Evolutionary conservation across 2,329 filamentous ascomycete species (phyloP).

Genomic region (Penicillium nordicum): DNA sequence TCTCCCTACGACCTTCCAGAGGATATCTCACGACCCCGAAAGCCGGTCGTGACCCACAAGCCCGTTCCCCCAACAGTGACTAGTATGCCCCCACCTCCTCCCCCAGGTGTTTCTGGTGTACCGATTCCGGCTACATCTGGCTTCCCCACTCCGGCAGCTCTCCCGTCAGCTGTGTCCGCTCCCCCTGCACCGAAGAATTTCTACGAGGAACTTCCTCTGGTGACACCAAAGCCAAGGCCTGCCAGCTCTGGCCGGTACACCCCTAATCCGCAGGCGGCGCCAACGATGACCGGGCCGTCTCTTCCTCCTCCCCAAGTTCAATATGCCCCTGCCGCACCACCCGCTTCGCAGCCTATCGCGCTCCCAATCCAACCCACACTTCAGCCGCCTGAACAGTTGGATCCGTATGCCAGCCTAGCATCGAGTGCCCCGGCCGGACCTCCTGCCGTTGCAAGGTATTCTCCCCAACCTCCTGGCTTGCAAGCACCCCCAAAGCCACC

Average conservation of each 20-base stretch:
- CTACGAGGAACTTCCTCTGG: slow-evolving; percentile 70
- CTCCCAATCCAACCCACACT: slow-evolving; percentile 22
- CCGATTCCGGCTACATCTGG: slow-evolving; percentile 19
- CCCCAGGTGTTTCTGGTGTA: slow-evolving; percentile 62
- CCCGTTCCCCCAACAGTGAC: slow-evolving; percentile 47
- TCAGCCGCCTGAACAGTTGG: slow-evolving; percentile 32
- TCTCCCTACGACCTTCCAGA: slow-evolving; percentile 95
- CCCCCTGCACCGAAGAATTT: slow-evolving; percentile 52
- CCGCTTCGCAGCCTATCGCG: slow-evolving; percentile 19
- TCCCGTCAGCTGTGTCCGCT: slow-evolving; percentile 13
- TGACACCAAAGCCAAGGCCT: slow-evolving; percentile 60
- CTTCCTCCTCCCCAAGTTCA: background rate
- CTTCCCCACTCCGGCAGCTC: slow-evolving; percentile 16
- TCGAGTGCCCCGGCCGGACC: slow-evolving; percentile 29
- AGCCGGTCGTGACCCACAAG: slow-evolving; percentile 60
- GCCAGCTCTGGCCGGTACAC: slow-evolving; percentile 45
- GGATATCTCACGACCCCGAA: slow-evolving; percentile 66
- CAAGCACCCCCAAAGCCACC: slow-evolving; percentile 35
- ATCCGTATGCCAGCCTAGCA: slow-evolving; percentile 31
- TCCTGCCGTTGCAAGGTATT: slow-evolving; percentile 39
- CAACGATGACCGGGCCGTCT: slow-evolving; percentile 15
- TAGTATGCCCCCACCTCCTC: slow-evolving; percentile 52
- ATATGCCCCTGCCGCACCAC: slow-evolving; percentile 18
- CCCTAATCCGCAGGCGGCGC: slow-evolving; percentile 31
- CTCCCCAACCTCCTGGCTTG: slow-evolving; percentile 38